These are phyloP conservation scores for Pythium apleroticum DNA, from an alignment of 352 stramenopile genomes.

Conservation along the genomic window DNA sequence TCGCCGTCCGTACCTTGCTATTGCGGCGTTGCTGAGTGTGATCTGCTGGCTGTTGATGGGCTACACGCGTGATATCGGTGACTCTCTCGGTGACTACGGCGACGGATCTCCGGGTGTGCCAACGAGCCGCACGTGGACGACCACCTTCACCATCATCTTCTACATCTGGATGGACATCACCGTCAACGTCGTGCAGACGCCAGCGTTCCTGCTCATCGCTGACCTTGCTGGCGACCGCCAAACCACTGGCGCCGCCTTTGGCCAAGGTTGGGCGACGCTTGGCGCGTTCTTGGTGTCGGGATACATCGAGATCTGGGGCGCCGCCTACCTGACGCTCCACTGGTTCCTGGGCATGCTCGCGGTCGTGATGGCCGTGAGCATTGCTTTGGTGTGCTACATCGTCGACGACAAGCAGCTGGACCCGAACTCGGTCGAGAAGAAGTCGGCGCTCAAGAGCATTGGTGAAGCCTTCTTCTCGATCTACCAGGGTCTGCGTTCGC, in stretches of 20 bases:
- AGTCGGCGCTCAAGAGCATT: conserved; percentile 8
- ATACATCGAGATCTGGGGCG: neutral
- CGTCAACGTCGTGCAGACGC: conserved; percentile 46
- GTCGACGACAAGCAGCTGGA: conserved; percentile 33
- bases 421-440: conserved; percentile 5
- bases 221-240: neutral
- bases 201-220: conserved; percentile 40
- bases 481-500: conserved; percentile 35
- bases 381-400: neutral
- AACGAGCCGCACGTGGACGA: conserved; percentile 44
- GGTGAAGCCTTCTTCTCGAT: conserved; percentile 34
- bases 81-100: conserved; percentile 43
- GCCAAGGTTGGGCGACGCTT: neutral
- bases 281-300: neutral
- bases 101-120: conserved; percentile 27
- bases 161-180: conserved; percentile 63
- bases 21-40: neutral
- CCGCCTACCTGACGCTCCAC: neutral
- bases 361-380: neutral
- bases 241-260: neutral
- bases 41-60: conserved; percentile 4
- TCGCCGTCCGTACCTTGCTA: neutral
- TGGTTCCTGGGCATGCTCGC: neutral
- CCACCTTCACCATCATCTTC: conserved; percentile 47
- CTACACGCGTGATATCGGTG: conserved; percentile 41